Conservation (phyloP, 176 grass and related monocot species). For the Oryza nivara region DNA sequence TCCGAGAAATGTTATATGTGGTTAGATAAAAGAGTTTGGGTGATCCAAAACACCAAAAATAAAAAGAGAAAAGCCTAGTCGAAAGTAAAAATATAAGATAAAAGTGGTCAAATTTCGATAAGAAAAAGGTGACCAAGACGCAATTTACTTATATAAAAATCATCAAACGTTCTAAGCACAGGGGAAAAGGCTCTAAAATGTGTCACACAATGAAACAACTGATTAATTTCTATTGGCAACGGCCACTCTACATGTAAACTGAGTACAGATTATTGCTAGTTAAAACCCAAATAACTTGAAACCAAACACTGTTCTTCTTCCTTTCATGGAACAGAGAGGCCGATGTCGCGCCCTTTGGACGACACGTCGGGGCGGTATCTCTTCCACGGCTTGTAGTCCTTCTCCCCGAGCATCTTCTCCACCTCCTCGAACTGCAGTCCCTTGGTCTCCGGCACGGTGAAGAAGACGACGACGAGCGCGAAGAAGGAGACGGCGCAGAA, state of each 20-base stretch:
- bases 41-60: no score
- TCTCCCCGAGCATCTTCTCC: conserved; percentile 80
- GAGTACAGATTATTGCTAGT: conserved; percentile 29
- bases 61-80: no score
- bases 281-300: not conserved
- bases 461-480: conserved; percentile 65
- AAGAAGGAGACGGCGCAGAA: conserved; percentile 70
- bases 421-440: conserved; percentile 91
- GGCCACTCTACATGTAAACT: not conserved
- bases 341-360: conserved; percentile 29
- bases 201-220: not conserved
- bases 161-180: not conserved
- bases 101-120: no score
- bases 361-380: conserved; percentile 36
- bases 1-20: no score
- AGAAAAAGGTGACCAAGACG: no score
- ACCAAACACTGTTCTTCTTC: not conserved
- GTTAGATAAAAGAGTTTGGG: no score
- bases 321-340: not conserved
- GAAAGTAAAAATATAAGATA: no score
- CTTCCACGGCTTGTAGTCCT: conserved; percentile 89
- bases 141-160: not conserved
- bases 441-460: conserved; percentile 93
- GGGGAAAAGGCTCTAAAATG: not conserved
- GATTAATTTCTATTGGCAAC: not conserved